Percentiles rank a stretch among this genome's conserved stretches.
Conservation (phyloP, 2,329 filamentous ascomycete genomes). For the Paraphaeosphaeria minitans region DNA sequence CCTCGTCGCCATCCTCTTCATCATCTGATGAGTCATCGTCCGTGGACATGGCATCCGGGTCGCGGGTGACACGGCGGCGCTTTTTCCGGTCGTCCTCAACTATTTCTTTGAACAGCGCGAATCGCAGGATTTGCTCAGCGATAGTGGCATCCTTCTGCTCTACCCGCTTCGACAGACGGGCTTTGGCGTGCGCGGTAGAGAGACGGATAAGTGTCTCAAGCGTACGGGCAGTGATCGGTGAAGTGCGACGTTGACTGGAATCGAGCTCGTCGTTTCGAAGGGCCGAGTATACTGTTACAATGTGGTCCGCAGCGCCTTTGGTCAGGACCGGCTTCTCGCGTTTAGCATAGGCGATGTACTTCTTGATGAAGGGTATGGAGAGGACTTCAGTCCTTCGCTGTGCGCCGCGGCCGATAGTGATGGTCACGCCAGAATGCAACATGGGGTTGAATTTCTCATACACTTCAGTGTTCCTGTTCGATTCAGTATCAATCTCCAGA, state of each 20-base stretch:
- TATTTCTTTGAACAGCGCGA: slow-evolving; percentile 97
- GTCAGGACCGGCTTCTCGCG: slow-evolving; percentile 87
- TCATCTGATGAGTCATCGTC: slow-evolving; percentile 65
- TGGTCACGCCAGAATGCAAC: slow-evolving; percentile 87
- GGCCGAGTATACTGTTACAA: slow-evolving; percentile 87
- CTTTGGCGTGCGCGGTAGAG: slow-evolving; percentile 93
- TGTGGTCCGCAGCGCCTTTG: slow-evolving; percentile 88
- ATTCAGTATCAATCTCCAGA: slow-evolving; percentile 73
- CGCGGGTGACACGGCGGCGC: slow-evolving; percentile 75
- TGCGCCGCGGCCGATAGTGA: slow-evolving; percentile 74
- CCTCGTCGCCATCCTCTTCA: slow-evolving; percentile 59
- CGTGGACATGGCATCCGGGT: slow-evolving; percentile 60
- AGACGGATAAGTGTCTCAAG: slow-evolving; percentile 98
- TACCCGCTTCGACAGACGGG: slow-evolving; percentile 83
- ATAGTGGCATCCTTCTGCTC: slow-evolving; percentile 87
- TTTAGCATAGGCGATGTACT: slow-evolving; percentile 99
- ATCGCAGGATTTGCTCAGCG: slow-evolving; percentile 87
- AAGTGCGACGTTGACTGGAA: slow-evolving; percentile 89
- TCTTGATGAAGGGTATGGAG: slow-evolving; percentile 98
- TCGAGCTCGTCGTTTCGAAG: slow-evolving; percentile 95
- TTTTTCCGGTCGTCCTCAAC: slow-evolving; percentile 78
- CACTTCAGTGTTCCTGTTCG: slow-evolving; percentile 81
- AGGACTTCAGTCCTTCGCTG: slow-evolving; percentile 83
- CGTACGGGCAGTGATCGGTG: slow-evolving; percentile 94
- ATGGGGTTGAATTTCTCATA: slow-evolving; percentile 97